Conservation (phyloP, 148 eudicot genomes). For the Pharnaceum exiguum region DNA sequence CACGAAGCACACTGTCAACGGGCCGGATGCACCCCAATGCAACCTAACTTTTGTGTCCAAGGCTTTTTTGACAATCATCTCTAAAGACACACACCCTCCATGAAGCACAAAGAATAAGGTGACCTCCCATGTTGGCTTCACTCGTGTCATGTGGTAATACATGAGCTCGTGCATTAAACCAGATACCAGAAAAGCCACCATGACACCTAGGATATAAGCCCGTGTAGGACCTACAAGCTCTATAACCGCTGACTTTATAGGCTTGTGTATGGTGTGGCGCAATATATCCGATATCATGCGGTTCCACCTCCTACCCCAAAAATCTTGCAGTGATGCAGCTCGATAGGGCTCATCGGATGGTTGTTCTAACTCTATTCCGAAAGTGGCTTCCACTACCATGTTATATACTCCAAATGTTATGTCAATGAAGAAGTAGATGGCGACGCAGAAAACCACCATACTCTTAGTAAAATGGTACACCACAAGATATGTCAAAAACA, state of each 20-base stretch:
- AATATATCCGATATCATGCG: constrained; percentile 29
- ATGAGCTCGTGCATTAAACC: constrained; percentile 80
- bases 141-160: constrained; percentile 42
- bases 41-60: constrained; percentile 29
- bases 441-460: constrained; percentile 6
- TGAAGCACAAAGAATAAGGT: constrained; percentile 67
- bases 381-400: constrained; percentile 7
- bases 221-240: constrained; percentile 17
- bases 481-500: neutral
- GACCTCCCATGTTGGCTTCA: constrained; percentile 68
- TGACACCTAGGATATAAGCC: constrained; percentile 34
- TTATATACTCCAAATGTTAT: constrained; percentile 16
- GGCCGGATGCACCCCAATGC: constrained; percentile 37
- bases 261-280: constrained; percentile 33
- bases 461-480: neutral
- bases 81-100: constrained; percentile 46
- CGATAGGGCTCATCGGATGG: constrained; percentile 50
- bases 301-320: constrained; percentile 69
- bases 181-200: constrained; percentile 51
- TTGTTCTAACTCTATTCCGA: constrained; percentile 42
- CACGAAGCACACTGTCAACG: constrained; percentile 63
- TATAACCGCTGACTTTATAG: constrained; percentile 22
- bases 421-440: constrained; percentile 21
- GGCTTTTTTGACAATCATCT: constrained; percentile 32
- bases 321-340: constrained; percentile 54